A percentile compares a stretch with the other conserved stretches of the same genome.
Evolutionary conservation across 2,329 filamentous ascomycete genomes (phyloP).

Genomic region (Dryadomyces quercivorus): DNA sequence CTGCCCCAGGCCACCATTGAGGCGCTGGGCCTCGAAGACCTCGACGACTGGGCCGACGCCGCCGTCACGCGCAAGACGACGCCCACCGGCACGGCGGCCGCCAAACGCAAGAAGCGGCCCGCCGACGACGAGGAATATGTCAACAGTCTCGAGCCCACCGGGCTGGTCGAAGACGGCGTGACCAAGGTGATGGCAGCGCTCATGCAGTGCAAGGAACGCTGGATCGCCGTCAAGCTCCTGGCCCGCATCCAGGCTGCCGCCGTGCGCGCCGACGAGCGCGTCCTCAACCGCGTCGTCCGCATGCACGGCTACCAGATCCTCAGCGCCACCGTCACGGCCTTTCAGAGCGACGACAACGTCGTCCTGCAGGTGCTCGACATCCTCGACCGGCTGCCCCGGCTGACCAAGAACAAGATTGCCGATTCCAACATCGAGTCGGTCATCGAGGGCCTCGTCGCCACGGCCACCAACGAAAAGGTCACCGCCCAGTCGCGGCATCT

Average conservation of each 20-base stretch:
- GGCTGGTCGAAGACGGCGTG: constrained; percentile 69
- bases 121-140: constrained; percentile 92
- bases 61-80: constrained; percentile 71
- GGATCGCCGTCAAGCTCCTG: constrained; percentile 94
- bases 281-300: constrained; percentile 78
- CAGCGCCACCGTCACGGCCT: constrained; percentile 73
- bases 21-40: constrained; percentile 87
- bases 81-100: too few species aligned
- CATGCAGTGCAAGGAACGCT: constrained; percentile 98
- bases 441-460: constrained; percentile 53
- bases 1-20: constrained; percentile 81
- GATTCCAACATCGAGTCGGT: constrained; percentile 89
- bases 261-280: constrained; percentile 58
- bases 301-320: constrained; percentile 97
- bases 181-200: constrained; percentile 93
- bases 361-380: constrained; percentile 83
- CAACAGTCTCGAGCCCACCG: constrained; percentile 71
- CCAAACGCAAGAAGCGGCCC: constrained; percentile 68
- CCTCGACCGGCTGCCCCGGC: constrained; percentile 72
- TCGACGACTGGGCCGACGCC: constrained; percentile 78
- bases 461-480: constrained; percentile 63
- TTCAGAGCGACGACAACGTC: constrained; percentile 81
- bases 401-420: constrained; percentile 94
- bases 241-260: constrained; percentile 69
- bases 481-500: constrained; percentile 57